Base-by-base conservation (phyloP, 1,284 basidiomycete genomes). In the Gomphus bonarii region DNA sequence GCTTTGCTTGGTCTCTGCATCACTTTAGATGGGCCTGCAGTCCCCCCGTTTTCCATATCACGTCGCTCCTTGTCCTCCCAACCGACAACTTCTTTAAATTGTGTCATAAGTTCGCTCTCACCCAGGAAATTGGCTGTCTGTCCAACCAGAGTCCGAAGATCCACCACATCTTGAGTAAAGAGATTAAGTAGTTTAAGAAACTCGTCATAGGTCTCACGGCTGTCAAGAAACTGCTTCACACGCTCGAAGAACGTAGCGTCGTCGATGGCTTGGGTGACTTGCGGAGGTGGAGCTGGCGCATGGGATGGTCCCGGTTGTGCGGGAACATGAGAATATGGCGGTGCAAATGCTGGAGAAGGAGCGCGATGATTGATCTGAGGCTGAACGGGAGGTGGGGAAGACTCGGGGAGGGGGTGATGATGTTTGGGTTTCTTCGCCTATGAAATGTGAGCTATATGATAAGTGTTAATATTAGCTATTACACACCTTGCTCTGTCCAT, bases 101-200 rank as follows among this genome's bases (percentile, higher is more conserved):
- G 85, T 18, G 75, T 77, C 75, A 94, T 84, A 31, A 98, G 74
- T 57, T 95, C 93, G 0, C 77, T 75, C 14, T 86, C 82, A 0
- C 82, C 83, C 12, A 89, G 69, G 64, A 82, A 89, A 59, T 78
- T 77, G 18, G 77, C 71, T 46, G 77, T 77, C 63, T 88, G 82
- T 56, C 80, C 77, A 50, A 97, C 80, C 10, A 98, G 79, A 8
- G 86, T 82, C 47, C 85, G 81, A 16, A 85, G 83, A 65, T 97
- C 92, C 65, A 99, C 95, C 65, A 91, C 85, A 58, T 95, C 92
- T 68, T 97, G 92, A 1, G 92, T 90, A 69, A 95, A 99, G 1
- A 98, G 77, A 68, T 98, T 98, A 67, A 97, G 81, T 58, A 97
- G 76, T 69, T 95, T 97, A 63, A 99, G 75, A 73, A 99, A 98